Conservation (phyloP, 2,329 filamentous ascomycete genomes). For the Pseudomassariella vexata region DNA sequence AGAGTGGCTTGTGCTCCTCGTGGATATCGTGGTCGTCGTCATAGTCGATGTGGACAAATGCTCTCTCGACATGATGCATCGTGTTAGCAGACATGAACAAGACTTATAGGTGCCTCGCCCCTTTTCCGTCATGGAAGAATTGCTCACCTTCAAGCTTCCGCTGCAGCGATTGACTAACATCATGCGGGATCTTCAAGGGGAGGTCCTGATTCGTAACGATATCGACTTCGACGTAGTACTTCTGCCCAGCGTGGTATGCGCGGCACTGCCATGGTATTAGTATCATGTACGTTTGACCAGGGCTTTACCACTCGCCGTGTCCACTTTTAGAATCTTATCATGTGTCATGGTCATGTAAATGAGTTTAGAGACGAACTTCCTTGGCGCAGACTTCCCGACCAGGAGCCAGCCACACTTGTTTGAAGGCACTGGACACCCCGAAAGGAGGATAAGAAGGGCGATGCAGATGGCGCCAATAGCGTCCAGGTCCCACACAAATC, state of each 20-base stretch:
- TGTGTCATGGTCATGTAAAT: constrained; percentile 52
- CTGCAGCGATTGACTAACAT: constrained; percentile 54
- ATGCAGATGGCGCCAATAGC: constrained; percentile 56
- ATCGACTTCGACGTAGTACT: constrained; percentile 58
- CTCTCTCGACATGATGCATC: constrained; percentile 33
- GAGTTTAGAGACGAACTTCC: constrained; percentile 49
- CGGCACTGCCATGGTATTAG: constrained; percentile 32
- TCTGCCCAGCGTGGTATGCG: constrained; percentile 56
- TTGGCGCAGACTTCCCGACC: constrained; percentile 55
- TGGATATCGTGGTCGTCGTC: constrained; percentile 33
- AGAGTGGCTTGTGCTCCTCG: constrained; percentile 37
- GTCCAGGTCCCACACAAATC: constrained; percentile 54
- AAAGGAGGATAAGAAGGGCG: constrained; percentile 54
- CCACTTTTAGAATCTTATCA: constrained; percentile 51
- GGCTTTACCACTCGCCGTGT: constrained; percentile 39
- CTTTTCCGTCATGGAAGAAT: not conserved
- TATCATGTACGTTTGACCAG: not conserved
- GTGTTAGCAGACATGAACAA: too few relatives aligned
- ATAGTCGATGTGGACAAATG: constrained; percentile 41
- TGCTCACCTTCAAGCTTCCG: constrained; percentile 50
- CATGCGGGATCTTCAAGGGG: constrained; percentile 51
- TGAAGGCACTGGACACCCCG: constrained; percentile 53
- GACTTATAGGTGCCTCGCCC: constrained; percentile 6
- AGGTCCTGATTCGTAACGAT: constrained; percentile 52
- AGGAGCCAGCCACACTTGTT: constrained; percentile 58